Percentiles rank a stretch among this genome's conserved stretches.
phyloP scores from a whole-genome alignment of 75 land plant genomes.

The Cryptomeria japonica region DNA sequence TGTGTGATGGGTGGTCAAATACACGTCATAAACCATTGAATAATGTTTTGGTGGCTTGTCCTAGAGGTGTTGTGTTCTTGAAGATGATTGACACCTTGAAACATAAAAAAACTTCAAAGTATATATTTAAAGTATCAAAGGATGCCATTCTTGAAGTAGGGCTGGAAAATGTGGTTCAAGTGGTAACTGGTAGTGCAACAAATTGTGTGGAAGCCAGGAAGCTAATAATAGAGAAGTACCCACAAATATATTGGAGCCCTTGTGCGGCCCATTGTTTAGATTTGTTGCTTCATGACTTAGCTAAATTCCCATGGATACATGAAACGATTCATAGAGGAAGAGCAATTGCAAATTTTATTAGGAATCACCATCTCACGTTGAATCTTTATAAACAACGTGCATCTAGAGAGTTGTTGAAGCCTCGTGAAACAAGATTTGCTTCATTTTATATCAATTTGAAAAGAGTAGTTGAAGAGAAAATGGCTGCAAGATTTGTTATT shows the following conservation, averaged over 20 bases:
- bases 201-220: slow-evolving; percentile 34
- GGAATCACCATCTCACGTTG: no score
- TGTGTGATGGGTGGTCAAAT: no score
- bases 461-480: no score
- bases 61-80: neutral
- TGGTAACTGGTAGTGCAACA: slow-evolving; percentile 44
- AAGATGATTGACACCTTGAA: neutral
- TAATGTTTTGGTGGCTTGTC: neutral
- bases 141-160: slow-evolving; percentile 34
- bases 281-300: slow-evolving; percentile 30
- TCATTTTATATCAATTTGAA: no score
- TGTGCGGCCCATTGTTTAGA: slow-evolving; percentile 51
- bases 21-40: neutral
- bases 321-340: no score
- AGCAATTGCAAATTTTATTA: no score
- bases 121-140: neutral
- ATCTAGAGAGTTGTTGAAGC: no score
- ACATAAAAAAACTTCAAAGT: neutral
- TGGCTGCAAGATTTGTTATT: no score
- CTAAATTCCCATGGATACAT: no score
- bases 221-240: slow-evolving; percentile 37
- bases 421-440: no score
- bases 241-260: slow-evolving; percentile 55
- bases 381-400: no score
- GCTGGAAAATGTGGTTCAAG: slow-evolving; percentile 51